Percentiles rank a stretch among this genome's conserved stretches.
These are phyloP conservation scores for Polygonum aviculare DNA, from an alignment of 148 eudicot genomes.

Conservation along the genomic window DNA sequence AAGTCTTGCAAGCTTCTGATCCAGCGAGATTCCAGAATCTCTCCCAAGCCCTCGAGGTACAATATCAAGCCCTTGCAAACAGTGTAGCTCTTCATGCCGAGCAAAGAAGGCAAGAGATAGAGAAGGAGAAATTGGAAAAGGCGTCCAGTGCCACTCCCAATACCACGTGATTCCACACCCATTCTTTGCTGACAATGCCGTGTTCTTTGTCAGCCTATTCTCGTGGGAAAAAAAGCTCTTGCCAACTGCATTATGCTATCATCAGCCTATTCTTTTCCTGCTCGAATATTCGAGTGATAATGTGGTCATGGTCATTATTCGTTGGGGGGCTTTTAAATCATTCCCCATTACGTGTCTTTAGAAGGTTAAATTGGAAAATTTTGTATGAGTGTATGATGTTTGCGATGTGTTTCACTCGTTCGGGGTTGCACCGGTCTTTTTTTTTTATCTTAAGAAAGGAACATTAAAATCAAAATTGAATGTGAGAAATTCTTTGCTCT, in stretches of 20 bases:
- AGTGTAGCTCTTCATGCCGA: slow-evolving; percentile 94
- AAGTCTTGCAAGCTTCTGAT: slow-evolving; percentile 83
- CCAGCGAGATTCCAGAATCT: slow-evolving; percentile 75
- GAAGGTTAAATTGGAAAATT: slow-evolving; percentile 3
- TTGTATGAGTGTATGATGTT: slow-evolving; percentile 2
- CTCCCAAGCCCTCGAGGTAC: slow-evolving; percentile 67
- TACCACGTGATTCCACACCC: slow-evolving; percentile 31
- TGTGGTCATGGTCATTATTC: slow-evolving; percentile 2
- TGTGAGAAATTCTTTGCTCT: background rate
- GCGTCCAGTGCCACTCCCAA: slow-evolving; percentile 31
- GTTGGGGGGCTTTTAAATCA: background rate
- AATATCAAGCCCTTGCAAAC: slow-evolving; percentile 75
- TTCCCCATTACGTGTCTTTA: background rate
- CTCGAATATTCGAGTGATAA: background rate
- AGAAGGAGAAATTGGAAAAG: slow-evolving; percentile 79
- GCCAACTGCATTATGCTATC: background rate
- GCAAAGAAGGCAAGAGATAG: slow-evolving; percentile 69
- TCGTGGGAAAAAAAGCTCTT: background rate
- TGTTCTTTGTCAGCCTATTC: background rate
- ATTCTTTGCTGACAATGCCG: background rate
- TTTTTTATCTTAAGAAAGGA: background rate
- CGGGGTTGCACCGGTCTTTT: background rate
- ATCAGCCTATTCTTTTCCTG: background rate
- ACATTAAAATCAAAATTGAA: background rate
- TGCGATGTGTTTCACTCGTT: background rate